phyloP scores from a whole-genome alignment of 352 stramenopile genomes.

The Phytophthora quininea region DNA sequence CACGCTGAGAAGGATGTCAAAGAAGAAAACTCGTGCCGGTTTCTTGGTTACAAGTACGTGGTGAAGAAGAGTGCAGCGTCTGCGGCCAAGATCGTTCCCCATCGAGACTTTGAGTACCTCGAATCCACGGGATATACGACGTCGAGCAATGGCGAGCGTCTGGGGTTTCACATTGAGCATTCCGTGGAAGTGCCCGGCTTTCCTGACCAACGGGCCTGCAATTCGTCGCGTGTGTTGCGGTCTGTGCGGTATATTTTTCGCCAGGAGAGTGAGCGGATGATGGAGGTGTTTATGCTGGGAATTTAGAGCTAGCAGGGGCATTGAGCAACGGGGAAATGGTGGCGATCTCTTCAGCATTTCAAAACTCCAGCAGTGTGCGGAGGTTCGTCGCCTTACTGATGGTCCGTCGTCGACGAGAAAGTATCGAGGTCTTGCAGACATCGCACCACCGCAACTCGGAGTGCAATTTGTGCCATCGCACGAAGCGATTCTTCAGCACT shows the following conservation, averaged over 20 bases:
- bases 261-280: constrained; percentile 32
- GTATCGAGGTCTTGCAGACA: constrained; percentile 30
- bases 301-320: constrained; percentile 17
- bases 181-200: constrained; percentile 43
- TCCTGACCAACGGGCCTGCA: constrained; percentile 27
- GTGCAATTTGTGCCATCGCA: constrained; percentile 30
- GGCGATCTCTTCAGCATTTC: constrained; percentile 31
- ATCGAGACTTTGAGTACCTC: constrained; percentile 43
- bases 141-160: constrained; percentile 34
- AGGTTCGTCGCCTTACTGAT: constrained; percentile 47
- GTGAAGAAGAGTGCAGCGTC: constrained; percentile 30
- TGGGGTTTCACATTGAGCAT: constrained; percentile 49
- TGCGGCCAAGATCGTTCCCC: constrained; percentile 10
- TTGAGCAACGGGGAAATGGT: constrained; percentile 7
- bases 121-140: constrained; percentile 45
- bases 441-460: constrained; percentile 15
- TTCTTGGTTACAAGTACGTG: constrained; percentile 59
- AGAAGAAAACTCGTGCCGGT: constrained; percentile 35
- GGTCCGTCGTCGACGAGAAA: constrained; percentile 32
- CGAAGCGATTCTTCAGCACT: constrained; percentile 48
- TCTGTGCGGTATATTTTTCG: constrained; percentile 45
- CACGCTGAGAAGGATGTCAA: constrained; percentile 23
- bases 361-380: constrained; percentile 34
- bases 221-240: constrained; percentile 17
- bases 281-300: constrained; percentile 40